Conservation (phyloP, 352 stramenopile genomes). For the Phytophthora boehmeriae region DNA sequence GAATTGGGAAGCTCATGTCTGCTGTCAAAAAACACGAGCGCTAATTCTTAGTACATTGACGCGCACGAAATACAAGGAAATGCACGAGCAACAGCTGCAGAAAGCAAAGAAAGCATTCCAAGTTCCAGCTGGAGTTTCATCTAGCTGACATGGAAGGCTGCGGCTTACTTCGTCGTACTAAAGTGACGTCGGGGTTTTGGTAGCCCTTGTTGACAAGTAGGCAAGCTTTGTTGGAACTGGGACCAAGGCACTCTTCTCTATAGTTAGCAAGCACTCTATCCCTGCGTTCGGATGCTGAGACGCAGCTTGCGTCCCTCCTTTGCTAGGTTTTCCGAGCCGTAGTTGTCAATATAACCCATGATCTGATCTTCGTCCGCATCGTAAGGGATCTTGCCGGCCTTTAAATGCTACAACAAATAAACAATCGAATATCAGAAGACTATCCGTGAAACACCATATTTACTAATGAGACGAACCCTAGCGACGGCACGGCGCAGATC, state of each 20-base stretch:
- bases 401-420: constrained; percentile 55
- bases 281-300: constrained; percentile 52
- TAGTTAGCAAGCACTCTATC: neutral
- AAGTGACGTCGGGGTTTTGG: constrained; percentile 62
- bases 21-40: constrained; percentile 62
- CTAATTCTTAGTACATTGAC: constrained; percentile 49
- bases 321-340: constrained; percentile 55
- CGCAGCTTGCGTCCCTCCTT: constrained; percentile 69
- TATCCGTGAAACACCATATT: constrained; percentile 1
- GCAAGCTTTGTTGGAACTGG: neutral
- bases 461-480: constrained; percentile 38
- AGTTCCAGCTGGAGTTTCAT: constrained; percentile 64
- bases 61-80: constrained; percentile 67
- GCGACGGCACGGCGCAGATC: constrained; percentile 69
- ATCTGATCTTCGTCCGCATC: constrained; percentile 64
- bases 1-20: constrained; percentile 59
- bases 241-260: constrained; percentile 6
- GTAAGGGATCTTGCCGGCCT: constrained; percentile 56
- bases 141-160: constrained; percentile 68
- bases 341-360: constrained; percentile 60
- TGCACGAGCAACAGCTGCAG: constrained; percentile 64
- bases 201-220: constrained; percentile 38
- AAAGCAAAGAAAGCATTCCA: constrained; percentile 61
- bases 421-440: constrained; percentile 18
- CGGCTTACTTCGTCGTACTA: constrained; percentile 51